Conservation (phyloP, 2,329 filamentous ascomycete species). For the Scytalidium sp. region DNA sequence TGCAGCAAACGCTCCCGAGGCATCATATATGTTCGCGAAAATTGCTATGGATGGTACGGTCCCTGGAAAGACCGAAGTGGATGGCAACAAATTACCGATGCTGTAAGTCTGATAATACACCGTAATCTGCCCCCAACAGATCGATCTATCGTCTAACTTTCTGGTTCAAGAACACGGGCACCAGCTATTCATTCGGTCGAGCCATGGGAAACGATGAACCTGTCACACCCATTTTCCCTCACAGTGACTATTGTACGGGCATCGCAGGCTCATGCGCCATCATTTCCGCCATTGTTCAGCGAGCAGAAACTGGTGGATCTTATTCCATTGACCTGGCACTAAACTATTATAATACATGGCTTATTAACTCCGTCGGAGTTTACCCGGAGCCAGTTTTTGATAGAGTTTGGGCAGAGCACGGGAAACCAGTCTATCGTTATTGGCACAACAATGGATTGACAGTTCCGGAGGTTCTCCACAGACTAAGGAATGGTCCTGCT, state of each 20-base stretch:
- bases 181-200: conserved; percentile 40
- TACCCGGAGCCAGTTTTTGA: conserved; percentile 44
- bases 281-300: conserved; percentile 35
- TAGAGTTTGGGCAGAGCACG: conserved; percentile 41
- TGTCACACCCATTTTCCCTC: conserved; percentile 39
- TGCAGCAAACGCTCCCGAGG: conserved; percentile 36
- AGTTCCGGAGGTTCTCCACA: conserved; percentile 35
- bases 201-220: conserved; percentile 41
- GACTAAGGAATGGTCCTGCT: conserved; percentile 35
- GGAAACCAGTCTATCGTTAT: conserved; percentile 44
- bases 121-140: background rate
- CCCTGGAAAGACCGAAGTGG: conserved; percentile 41
- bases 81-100: conserved; percentile 42
- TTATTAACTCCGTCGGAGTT: conserved; percentile 32
- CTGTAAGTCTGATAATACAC: background rate
- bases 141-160: no score
- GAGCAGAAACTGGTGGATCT: conserved; percentile 35
- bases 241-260: conserved; percentile 40
- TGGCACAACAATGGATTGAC: conserved; percentile 43
- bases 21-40: conserved; percentile 45
- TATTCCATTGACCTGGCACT: conserved; percentile 36
- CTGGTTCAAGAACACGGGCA: conserved; percentile 30
- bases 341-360: conserved; percentile 40
- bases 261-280: conserved; percentile 36
- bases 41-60: conserved; percentile 47